Conservation (phyloP, 164 flowering plant genomes). For the Chimonanthus praecox region DNA sequence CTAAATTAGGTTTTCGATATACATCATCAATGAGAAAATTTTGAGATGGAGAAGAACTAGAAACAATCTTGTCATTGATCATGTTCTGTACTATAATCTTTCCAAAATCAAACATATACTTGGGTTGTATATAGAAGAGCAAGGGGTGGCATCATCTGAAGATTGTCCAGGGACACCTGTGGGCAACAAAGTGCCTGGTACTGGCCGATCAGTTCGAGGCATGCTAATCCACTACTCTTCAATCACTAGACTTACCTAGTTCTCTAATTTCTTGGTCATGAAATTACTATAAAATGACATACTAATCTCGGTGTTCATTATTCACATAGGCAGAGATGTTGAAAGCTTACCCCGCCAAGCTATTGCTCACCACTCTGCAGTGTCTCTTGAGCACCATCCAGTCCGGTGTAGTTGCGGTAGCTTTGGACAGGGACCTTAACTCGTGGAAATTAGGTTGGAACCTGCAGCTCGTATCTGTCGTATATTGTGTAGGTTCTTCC, state of each 20-base stretch:
- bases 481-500: slow-evolving; percentile 19
- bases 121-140: background rate
- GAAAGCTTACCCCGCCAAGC: slow-evolving; percentile 24
- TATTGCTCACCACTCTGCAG: slow-evolving; percentile 24
- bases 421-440: slow-evolving; percentile 16
- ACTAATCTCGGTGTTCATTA: background rate
- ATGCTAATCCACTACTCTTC: background rate
- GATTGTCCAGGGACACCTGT: background rate
- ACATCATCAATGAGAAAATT: background rate
- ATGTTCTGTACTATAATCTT: background rate
- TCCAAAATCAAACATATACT: background rate
- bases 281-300: background rate
- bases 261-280: background rate
- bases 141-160: background rate
- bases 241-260: background rate
- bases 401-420: slow-evolving; percentile 18
- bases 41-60: background rate
- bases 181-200: background rate
- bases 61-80: background rate
- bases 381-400: slow-evolving; percentile 21
- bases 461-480: slow-evolving; percentile 18
- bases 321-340: slow-evolving; percentile 14
- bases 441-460: slow-evolving; percentile 35
- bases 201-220: background rate
- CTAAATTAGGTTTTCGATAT: background rate